Evolutionary conservation across 2,329 filamentous ascomycete species (phyloP).

Genomic region (Celoporthe dispersa): DNA sequence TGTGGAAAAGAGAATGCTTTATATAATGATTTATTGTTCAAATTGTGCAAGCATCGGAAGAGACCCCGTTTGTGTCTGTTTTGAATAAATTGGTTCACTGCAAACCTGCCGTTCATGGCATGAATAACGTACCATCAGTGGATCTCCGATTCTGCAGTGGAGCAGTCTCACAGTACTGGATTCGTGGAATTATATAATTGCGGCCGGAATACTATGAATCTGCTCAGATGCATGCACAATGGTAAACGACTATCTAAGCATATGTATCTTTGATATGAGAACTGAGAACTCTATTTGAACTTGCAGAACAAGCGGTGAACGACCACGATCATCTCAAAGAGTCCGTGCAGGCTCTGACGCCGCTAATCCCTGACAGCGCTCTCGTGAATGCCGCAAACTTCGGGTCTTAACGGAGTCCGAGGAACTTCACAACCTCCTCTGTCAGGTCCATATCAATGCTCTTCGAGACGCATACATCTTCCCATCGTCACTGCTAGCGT

Average conservation of each 20-base stretch:
- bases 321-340: not conserved
- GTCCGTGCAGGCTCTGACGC: too few relatives aligned
- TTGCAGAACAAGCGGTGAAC: not conserved
- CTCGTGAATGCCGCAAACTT: too few relatives aligned
- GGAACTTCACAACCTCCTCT: too few relatives aligned
- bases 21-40: not conserved
- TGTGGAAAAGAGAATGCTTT: not conserved
- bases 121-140: not conserved
- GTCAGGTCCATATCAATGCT: too few relatives aligned
- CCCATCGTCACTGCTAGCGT: too few relatives aligned
- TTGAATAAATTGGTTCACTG: not conserved
- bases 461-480: too few relatives aligned
- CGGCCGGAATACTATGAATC: not conserved
- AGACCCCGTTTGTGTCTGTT: not conserved
- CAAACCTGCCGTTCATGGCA: not conserved
- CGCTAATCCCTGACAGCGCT: too few relatives aligned
- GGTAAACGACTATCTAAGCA: not conserved
- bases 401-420: too few relatives aligned
- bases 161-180: not conserved
- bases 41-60: not conserved
- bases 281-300: not conserved
- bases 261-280: not conserved
- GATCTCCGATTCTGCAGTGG: not conserved
- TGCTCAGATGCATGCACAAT: not conserved
- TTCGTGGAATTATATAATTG: not conserved